These are phyloP conservation scores for Pholiota microspora DNA, from an alignment of 768 basidiomycete species.

Conservation along the genomic window DNA sequence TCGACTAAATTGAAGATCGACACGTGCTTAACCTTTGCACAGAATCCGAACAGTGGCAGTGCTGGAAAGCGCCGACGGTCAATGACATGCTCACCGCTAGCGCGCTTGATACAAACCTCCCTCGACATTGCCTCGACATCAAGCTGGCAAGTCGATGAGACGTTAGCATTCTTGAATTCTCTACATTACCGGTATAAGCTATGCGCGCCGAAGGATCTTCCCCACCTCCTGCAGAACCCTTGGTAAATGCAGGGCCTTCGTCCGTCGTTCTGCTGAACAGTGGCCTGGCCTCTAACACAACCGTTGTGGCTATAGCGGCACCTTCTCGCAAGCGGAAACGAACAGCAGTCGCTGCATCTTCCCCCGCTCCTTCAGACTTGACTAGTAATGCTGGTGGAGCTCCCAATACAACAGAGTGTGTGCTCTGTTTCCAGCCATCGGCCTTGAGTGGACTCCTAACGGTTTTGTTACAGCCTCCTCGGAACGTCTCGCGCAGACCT, in stretches of 20 bases:
- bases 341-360: constrained; percentile 43
- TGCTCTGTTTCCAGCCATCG: constrained; percentile 7
- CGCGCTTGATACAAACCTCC: too few species aligned
- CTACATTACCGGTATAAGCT: not conserved
- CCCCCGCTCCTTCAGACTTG: constrained; percentile 60
- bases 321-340: constrained; percentile 56
- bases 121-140: not conserved
- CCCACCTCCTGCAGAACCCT: constrained; percentile 25
- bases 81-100: too few species aligned
- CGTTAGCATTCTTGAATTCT: not conserved
- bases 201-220: constrained; percentile 35
- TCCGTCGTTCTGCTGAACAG: constrained; percentile 5
- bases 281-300: too few species aligned
- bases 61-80: too few species aligned
- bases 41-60: too few species aligned
- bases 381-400: constrained; percentile 29
- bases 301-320: constrained; percentile 10
- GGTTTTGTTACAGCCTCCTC: constrained; percentile 39
- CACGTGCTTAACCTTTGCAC: too few species aligned
- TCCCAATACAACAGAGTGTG: constrained; percentile 37
- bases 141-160: not conserved
- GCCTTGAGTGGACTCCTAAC: not conserved
- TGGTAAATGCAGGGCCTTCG: constrained; percentile 6
- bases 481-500: constrained; percentile 63
- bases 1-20: too few species aligned